Conservation (phyloP, 192 early-diverging fungal genomes). For the Backusella parvicylindrica region DNA sequence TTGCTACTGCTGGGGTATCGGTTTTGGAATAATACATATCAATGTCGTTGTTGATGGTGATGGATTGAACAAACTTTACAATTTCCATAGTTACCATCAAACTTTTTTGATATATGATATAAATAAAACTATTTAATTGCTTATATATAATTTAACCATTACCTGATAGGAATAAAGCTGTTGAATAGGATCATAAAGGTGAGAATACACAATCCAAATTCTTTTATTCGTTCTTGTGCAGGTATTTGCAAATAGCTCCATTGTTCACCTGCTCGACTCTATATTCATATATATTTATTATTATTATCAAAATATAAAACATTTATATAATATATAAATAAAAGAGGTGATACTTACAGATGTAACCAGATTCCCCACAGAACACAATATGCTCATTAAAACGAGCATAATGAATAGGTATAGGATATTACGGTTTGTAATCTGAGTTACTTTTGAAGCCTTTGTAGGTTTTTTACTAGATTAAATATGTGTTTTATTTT, state of each 20-base stretch:
- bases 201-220: slow-evolving; percentile 84
- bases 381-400: slow-evolving; percentile 80
- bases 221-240: slow-evolving; percentile 30
- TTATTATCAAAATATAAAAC: background rate
- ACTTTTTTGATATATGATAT: slow-evolving; percentile 28
- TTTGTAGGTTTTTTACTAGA: slow-evolving; percentile 43
- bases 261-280: background rate
- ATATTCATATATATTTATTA: background rate
- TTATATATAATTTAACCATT: slow-evolving; percentile 8
- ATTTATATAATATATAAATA: too few relatives aligned
- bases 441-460: slow-evolving; percentile 31
- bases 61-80: slow-evolving; percentile 88
- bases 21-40: slow-evolving; percentile 95
- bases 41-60: slow-evolving; percentile 86
- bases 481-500: background rate
- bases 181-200: slow-evolving; percentile 98
- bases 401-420: slow-evolving; percentile 91
- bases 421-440: slow-evolving; percentile 72
- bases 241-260: slow-evolving; percentile 38
- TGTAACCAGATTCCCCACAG: slow-evolving; percentile 75
- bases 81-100: slow-evolving; percentile 98
- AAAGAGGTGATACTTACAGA: slow-evolving; percentile 26
- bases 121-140: too few relatives aligned
- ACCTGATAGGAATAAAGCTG: slow-evolving; percentile 96
- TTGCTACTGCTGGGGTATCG: slow-evolving; percentile 87